Evolutionary conservation across 1,284 basidiomycete species (phyloP).

Genomic region (Trichosporon asahii): DNA sequence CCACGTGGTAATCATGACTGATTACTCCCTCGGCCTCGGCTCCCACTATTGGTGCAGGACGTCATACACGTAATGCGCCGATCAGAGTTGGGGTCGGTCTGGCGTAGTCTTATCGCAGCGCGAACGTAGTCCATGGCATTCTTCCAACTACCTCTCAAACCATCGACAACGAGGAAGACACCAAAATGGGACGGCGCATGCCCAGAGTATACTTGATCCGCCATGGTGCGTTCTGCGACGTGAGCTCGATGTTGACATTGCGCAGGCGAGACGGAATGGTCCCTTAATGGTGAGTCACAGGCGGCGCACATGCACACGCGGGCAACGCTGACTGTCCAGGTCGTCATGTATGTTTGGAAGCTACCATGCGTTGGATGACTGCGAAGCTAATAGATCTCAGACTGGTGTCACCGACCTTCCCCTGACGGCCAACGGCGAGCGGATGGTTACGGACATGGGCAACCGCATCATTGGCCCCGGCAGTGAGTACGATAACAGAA

Average conservation of each 20-base stretch:
- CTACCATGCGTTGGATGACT: neutral
- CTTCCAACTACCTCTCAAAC: neutral
- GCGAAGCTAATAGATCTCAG: slow-evolving; percentile 52
- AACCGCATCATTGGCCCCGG: slow-evolving; percentile 66
- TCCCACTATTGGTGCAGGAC: neutral
- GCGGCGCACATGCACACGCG: neutral
- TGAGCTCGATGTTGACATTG: slow-evolving; percentile 2
- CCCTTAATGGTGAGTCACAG: slow-evolving; percentile 62
- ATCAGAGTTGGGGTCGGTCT: neutral
- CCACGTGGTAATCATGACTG: slow-evolving; percentile 2
- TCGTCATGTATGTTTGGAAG: slow-evolving; percentile 62
- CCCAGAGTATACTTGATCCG: slow-evolving; percentile 53
- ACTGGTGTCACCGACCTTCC: slow-evolving; percentile 85
- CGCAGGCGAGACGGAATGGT: slow-evolving; percentile 89
- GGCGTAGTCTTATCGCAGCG: neutral
- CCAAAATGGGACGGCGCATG: slow-evolving; percentile 39
- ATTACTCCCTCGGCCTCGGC: neutral
- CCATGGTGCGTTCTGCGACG: slow-evolving; percentile 32
- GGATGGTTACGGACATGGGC: slow-evolving; percentile 66
- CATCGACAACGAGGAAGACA: neutral
- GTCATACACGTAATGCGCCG: slow-evolving; percentile 1
- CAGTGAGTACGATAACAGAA: slow-evolving; percentile 57
- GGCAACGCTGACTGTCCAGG: slow-evolving; percentile 41
- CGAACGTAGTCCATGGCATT: neutral
- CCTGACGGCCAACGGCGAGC: slow-evolving; percentile 74